Conservation (phyloP, 1,139 yeast genomes). For the Ogataea hybrid region DNA sequence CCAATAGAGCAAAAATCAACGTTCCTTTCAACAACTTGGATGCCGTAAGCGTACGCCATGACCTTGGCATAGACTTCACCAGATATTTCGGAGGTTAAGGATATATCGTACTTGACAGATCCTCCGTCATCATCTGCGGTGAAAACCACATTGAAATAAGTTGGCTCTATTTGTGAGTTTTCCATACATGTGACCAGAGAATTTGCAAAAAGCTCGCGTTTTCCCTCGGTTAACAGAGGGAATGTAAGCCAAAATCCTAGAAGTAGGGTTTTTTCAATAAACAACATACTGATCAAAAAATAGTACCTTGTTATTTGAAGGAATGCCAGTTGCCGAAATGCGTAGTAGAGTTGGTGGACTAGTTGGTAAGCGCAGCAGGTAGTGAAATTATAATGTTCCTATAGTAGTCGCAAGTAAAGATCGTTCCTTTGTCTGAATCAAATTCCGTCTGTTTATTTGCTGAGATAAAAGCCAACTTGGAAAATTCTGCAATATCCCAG, state of each 20-base stretch:
- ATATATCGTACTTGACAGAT: conserved; percentile 58
- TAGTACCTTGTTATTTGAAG: no score
- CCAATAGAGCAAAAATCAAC: conserved; percentile 58
- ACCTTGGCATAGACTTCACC: conserved; percentile 58
- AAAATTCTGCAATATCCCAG: no score
- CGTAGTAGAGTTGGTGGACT: no score
- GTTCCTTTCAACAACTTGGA: conserved; percentile 51
- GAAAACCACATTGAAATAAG: conserved; percentile 63
- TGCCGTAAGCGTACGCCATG: conserved; percentile 75
- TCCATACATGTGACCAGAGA: conserved; percentile 78
- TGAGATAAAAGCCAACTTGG: no score
- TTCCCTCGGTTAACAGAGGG: neutral
- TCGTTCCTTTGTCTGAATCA: no score
- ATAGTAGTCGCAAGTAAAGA: no score
- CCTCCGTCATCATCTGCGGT: conserved; percentile 53
- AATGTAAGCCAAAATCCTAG: neutral
- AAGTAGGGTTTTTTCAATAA: no score
- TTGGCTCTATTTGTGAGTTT: conserved; percentile 60
- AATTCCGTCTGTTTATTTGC: no score
- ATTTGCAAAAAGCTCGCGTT: conserved; percentile 50
- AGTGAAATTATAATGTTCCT: no score
- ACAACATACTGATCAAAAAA: no score
- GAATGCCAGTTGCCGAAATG: no score
- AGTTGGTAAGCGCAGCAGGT: no score
- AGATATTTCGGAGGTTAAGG: conserved; percentile 58